phyloP scores from a whole-genome alignment of 2,329 filamentous ascomycete species.

The Penicillium italicum region DNA sequence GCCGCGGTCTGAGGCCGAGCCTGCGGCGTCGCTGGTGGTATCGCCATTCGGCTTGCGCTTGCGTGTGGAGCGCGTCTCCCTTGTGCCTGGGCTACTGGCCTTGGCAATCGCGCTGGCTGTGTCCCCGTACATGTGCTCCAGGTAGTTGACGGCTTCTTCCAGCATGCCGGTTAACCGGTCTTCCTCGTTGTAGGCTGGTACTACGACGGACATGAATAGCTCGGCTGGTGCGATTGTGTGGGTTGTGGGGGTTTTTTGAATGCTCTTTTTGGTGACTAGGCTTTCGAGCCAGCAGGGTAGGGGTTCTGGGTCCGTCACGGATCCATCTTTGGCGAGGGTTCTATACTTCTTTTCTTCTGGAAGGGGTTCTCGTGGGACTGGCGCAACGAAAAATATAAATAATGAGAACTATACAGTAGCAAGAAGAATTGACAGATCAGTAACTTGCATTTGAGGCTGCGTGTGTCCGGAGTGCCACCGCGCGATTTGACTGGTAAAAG shows the following conservation, averaged over 20 bases:
- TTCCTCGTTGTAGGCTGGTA: constrained; percentile 95
- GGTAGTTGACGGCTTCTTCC: constrained; percentile 82
- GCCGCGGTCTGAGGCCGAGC: constrained; percentile 48
- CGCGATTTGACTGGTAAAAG: background rate
- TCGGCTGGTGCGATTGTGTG: constrained; percentile 71
- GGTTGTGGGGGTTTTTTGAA: constrained; percentile 50
- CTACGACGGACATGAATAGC: constrained; percentile 84
- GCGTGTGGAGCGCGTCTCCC: constrained; percentile 17
- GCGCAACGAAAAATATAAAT: constrained; percentile 70
- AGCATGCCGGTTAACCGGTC: constrained; percentile 77
- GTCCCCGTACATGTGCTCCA: constrained; percentile 70
- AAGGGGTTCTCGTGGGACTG: constrained; percentile 69
- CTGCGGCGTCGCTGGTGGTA: constrained; percentile 32
- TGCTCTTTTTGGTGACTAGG: constrained; percentile 60
- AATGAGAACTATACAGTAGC: constrained; percentile 55
- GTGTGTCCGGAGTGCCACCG: background rate
- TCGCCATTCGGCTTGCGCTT: constrained; percentile 29
- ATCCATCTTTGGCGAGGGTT: constrained; percentile 66
- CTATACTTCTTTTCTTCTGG: constrained; percentile 81
- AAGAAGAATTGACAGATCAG: background rate
- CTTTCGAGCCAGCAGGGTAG: constrained; percentile 86
- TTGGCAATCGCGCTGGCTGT: constrained; percentile 26
- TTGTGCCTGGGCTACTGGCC: constrained; percentile 1
- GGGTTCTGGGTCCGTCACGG: constrained; percentile 50
- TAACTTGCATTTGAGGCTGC: background rate